Conservation (phyloP, 139 green algal genomes). For the Chlamydomonas incerta region DNA sequence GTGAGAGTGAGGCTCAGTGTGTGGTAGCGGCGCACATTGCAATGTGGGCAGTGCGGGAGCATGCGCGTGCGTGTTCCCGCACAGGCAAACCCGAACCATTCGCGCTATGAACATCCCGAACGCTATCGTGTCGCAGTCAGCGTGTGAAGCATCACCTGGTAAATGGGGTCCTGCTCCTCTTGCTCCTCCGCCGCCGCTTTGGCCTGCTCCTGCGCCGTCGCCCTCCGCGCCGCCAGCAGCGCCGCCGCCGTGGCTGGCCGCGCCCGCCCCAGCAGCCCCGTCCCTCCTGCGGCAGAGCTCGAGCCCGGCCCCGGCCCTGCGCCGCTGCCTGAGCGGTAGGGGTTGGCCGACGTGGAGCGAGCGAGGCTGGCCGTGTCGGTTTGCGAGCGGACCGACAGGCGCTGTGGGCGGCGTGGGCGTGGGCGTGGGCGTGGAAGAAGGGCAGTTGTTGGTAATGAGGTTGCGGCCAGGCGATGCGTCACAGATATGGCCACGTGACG, state of each 20-base stretch:
- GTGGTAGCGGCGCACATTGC: too few species aligned
- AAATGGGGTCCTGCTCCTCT: slow-evolving; percentile 29
- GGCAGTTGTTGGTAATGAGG: too few species aligned
- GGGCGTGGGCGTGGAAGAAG: not conserved
- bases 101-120: too few species aligned
- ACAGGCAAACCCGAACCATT: too few species aligned
- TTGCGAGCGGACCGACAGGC: too few species aligned
- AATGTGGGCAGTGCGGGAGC: too few species aligned
- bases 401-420: not conserved
- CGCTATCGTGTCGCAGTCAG: too few species aligned
- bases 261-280: not conserved
- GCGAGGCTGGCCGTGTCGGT: not conserved
- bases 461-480: too few species aligned
- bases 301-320: not conserved
- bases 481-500: too few species aligned
- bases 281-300: not conserved
- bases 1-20: too few species aligned
- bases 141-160: too few species aligned
- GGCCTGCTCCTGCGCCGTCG: slow-evolving; percentile 1
- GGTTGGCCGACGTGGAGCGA: not conserved
- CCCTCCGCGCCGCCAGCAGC: slow-evolving; percentile 18
- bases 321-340: not conserved
- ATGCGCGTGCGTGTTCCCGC: too few species aligned
- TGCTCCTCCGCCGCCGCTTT: slow-evolving; percentile 19
- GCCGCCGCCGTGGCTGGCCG: not conserved